These are phyloP conservation scores for Pythium volutum DNA, from an alignment of 352 stramenopile genomes.

Conservation along the genomic window DNA sequence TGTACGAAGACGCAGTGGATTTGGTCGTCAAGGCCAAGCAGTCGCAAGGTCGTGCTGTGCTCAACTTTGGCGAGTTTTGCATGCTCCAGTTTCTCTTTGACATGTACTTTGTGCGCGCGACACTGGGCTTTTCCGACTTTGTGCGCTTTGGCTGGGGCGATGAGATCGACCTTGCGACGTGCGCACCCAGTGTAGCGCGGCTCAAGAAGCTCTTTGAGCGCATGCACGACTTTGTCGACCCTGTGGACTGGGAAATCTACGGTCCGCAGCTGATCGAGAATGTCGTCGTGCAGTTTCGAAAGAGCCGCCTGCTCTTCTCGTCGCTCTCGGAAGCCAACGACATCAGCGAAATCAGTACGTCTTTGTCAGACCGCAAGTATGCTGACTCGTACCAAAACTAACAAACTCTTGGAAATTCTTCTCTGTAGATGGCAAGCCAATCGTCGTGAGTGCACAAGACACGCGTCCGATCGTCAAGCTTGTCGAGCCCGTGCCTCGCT, in stretches of 20 bases:
- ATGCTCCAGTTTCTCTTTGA: constrained; percentile 87
- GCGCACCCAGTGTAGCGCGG: constrained; percentile 46
- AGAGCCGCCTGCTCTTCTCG: constrained; percentile 82
- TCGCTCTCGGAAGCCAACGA: constrained; percentile 79
- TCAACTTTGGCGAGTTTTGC: constrained; percentile 85
- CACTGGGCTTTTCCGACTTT: constrained; percentile 82
- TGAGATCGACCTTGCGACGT: constrained; percentile 58
- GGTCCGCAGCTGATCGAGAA: constrained; percentile 83
- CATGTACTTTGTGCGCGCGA: constrained; percentile 87
- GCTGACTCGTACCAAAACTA: background rate
- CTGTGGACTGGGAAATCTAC: constrained; percentile 89
- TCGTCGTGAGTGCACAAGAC: constrained; percentile 65
- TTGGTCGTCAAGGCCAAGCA: constrained; percentile 54
- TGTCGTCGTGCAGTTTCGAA: constrained; percentile 83
- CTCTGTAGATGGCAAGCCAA: constrained; percentile 66
- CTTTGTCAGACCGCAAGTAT: background rate
- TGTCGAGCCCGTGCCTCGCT: constrained; percentile 70
- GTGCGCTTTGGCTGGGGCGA: constrained; percentile 87
- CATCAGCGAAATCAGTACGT: constrained; percentile 85
- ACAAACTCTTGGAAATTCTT: background rate
- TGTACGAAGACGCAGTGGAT: constrained; percentile 66
- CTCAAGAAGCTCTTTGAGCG: constrained; percentile 67
- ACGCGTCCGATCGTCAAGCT: constrained; percentile 65
- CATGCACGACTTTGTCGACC: constrained; percentile 83
- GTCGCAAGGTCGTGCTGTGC: constrained; percentile 38